Conservation (phyloP, 495 filamentous ascomycete species). For the Hypoxylon rickii region DNA sequence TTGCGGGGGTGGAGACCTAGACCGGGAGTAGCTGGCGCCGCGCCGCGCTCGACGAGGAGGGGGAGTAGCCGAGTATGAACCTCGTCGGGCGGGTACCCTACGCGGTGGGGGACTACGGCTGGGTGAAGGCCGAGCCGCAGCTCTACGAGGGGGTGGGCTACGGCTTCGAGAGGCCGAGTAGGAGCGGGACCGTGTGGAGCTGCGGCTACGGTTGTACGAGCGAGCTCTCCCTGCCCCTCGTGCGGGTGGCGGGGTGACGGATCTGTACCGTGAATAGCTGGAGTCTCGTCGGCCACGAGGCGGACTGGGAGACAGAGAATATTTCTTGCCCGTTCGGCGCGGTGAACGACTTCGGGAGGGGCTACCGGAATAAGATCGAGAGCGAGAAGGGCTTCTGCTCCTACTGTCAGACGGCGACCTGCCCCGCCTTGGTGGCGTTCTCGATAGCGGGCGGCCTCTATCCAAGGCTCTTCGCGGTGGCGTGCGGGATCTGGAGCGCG, state of each 20-base stretch:
- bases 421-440: slow-evolving; percentile 46
- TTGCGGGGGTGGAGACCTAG: slow-evolving; percentile 16
- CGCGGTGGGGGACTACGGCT: slow-evolving; percentile 36
- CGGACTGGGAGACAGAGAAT: slow-evolving; percentile 25
- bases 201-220: slow-evolving; percentile 27
- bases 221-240: slow-evolving; percentile 24
- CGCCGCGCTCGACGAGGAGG: slow-evolving; percentile 26
- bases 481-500: slow-evolving; percentile 49
- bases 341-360: slow-evolving; percentile 29
- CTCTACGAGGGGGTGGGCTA: slow-evolving; percentile 32
- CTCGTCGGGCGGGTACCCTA: slow-evolving; percentile 27
- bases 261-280: slow-evolving; percentile 35
- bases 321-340: slow-evolving; percentile 17
- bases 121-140: slow-evolving; percentile 6
- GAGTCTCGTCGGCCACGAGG: slow-evolving; percentile 25
- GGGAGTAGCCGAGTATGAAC: slow-evolving; percentile 41
- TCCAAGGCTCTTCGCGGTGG: slow-evolving; percentile 37
- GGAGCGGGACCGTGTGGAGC: slow-evolving; percentile 28
- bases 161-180: slow-evolving; percentile 33
- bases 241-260: slow-evolving; percentile 31
- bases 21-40: slow-evolving; percentile 33
- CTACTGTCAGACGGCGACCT: slow-evolving; percentile 46
- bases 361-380: slow-evolving; percentile 39
- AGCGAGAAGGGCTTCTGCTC: slow-evolving; percentile 47
- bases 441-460: slow-evolving; percentile 44